Base-by-base conservation (phyloP, 495 filamentous ascomycete genomes). In the Lophiotrema nucula region DNA sequence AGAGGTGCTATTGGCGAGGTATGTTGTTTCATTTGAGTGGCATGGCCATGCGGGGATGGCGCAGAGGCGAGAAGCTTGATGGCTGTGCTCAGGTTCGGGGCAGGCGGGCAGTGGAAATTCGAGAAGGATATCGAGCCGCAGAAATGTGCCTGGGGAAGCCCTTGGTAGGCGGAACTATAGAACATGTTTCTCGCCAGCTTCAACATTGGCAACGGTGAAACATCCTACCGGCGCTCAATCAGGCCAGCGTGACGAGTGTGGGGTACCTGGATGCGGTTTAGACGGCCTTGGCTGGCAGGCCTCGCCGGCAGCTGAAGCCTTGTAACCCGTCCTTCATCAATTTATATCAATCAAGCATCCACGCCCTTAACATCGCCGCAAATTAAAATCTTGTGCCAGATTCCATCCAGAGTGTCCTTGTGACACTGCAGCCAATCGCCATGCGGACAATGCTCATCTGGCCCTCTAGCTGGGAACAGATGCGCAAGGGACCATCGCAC, bases 311-410 rank as follows among this genome's bases (percentile, higher is more conserved):
- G 26, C 28, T 33, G 23, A 39, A 33, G 47, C 60, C 60, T 53
- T 57, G 53, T 33, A 58, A 23, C 60, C 60, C 56, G 56, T 48
- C 62, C 51, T 53, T 56, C 51, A 56, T 56, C 62, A 65, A 65
- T 65, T 48, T 65, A 61, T 27, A 28, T 65, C 50, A 65, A 65
- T 65, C 57, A 60, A 48, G 3, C 13, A 12, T 21, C 56, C 51
- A 46, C 41, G 21, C 28, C 60, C 26, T 45, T 23, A 37, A 38
- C 28, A 50, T 58, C 46, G 47, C 13, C 22, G 23, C 24, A 63
- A 24, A 63, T 63, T 63, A 63, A 58, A 28, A 8, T 11, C 45
- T 35, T 13, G n/a, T 19, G 21, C 60, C 46, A 48, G 44, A 58
- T 53, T 22, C 53, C 46, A 38, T 2, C 50, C 53, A 57, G 60